phyloP scores from a whole-genome alignment of 192 early-diverging fungal genomes.

The Thoreauomyces humboldtii region DNA sequence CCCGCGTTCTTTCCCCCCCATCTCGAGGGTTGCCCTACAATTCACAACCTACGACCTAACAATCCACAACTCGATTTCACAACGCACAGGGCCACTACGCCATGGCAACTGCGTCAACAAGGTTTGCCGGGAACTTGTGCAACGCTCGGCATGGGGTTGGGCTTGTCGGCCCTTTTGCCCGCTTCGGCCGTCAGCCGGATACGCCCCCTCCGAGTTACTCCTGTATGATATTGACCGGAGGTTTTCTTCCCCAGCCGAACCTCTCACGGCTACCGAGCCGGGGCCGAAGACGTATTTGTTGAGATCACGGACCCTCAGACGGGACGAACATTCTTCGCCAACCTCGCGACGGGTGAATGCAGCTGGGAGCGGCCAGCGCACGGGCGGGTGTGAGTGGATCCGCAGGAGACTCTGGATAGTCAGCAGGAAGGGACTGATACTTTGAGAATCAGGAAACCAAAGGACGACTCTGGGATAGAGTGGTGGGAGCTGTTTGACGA shows the following conservation, averaged over 20 bases:
- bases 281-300: constrained; percentile 26
- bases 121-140: not conserved
- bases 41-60: too few species aligned
- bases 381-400: constrained; percentile 67
- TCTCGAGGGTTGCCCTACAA: too few species aligned
- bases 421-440: too few species aligned
- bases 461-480: constrained; percentile 74
- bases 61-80: too few species aligned
- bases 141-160: not conserved
- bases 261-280: not conserved
- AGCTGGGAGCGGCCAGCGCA: constrained; percentile 60
- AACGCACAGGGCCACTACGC: too few species aligned
- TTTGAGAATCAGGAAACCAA: constrained; percentile 71
- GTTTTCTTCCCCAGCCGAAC: too few species aligned
- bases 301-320: constrained; percentile 52
- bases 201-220: too few species aligned
- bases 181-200: too few species aligned
- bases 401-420: too few species aligned
- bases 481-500: constrained; percentile 98
- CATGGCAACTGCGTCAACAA: constrained; percentile 8
- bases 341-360: constrained; percentile 78
- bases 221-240: too few species aligned
- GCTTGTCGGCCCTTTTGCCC: not conserved
- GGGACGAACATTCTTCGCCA: constrained; percentile 50
- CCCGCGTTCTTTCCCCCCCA: too few species aligned